Base-by-base conservation (phyloP, 805 yeast genomes). In the Lachancea fermentati region DNA sequence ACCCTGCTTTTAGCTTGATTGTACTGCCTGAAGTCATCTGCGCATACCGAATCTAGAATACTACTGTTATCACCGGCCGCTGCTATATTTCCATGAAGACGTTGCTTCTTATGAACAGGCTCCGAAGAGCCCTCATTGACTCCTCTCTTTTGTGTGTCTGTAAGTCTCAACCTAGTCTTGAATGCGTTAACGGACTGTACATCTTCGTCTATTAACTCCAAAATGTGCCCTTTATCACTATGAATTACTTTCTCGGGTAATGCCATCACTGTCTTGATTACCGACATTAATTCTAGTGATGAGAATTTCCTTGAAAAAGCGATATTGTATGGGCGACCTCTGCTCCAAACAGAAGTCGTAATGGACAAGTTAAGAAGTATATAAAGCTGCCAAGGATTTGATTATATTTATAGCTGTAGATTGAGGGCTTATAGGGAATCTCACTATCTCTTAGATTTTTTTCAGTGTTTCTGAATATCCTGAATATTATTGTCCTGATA, bases 1-100 rank as follows among this genome's bases (percentile, higher is more conserved):
- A 81, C 87, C 43, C 85, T 63, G 48, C 77, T 82, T 53, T 79
- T 75, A 0, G 86, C 86, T 31, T 79, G 63, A 48, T 79, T 85
- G 51, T 80, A 81, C 50, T 79, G 85, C 34, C 88, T 60, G 50
- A 76, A 81, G 24, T 71, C 52, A 22, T 60, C 58, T 34, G 53
- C 64, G 59, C 57, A 73, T 37, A 43, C 50, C 8, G 48, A 43
- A 16, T 50, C 47, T 39, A 55, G 34, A 4, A 64, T 47, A 16
- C 40, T 43, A 0, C 40, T 16, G 6, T 24, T 12, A 29, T 11
- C 7, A 4, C 14, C 24, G n/a, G 24, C 5, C 14, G 9, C 8
- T 12, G 32, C 16, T 11, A n/a, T 11, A 15, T 18, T 19, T n/a
- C 34, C 32, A 15, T 32, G 11, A n/a, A 9, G 13, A 32, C 32